These are phyloP conservation scores for Amorphotheca resinae DNA, from an alignment of 495 filamentous ascomycete species.

Conservation along the genomic window DNA sequence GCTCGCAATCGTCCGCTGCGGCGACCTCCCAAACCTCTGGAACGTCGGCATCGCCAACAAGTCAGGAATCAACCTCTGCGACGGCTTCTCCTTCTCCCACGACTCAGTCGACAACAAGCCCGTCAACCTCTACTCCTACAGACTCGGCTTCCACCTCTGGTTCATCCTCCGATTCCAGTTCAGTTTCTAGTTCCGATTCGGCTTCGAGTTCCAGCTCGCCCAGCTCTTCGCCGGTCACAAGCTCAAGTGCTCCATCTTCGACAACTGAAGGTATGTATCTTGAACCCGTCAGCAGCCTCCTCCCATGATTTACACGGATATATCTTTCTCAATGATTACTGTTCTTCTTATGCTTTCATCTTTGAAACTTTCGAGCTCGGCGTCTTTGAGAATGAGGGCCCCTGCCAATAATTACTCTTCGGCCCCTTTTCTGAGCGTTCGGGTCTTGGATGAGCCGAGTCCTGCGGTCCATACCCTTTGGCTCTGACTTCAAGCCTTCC, in stretches of 20 bases:
- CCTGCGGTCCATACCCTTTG: too few species aligned
- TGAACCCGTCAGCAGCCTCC: too few species aligned
- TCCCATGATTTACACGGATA: not conserved
- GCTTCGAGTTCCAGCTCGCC: conserved; percentile 1
- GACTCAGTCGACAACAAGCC: not conserved
- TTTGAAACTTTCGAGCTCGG: too few species aligned
- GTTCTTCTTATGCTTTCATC: conserved; percentile 1
- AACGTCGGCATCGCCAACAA: not conserved
- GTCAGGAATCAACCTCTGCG: not conserved
- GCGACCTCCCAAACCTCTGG: not conserved
- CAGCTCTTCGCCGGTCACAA: conserved; percentile 1
- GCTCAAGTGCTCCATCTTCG: too few species aligned
- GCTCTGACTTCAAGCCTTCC: too few species aligned
- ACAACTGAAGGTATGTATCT: not conserved
- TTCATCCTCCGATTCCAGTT: not conserved
- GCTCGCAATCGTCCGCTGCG: conserved; percentile 1
- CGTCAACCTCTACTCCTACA: conserved; percentile 2
- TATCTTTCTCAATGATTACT: too few species aligned
- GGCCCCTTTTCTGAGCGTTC: too few species aligned
- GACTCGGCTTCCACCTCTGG: too few species aligned
- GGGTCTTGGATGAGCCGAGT: too few species aligned
- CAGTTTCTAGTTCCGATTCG: not conserved
- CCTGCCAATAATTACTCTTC: too few species aligned
- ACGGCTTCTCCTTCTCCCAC: not conserved
- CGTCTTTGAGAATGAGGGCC: too few species aligned